phyloP scores from a whole-genome alignment of 2,329 filamentous ascomycete species.

The Mycosphaerella sp. region DNA sequence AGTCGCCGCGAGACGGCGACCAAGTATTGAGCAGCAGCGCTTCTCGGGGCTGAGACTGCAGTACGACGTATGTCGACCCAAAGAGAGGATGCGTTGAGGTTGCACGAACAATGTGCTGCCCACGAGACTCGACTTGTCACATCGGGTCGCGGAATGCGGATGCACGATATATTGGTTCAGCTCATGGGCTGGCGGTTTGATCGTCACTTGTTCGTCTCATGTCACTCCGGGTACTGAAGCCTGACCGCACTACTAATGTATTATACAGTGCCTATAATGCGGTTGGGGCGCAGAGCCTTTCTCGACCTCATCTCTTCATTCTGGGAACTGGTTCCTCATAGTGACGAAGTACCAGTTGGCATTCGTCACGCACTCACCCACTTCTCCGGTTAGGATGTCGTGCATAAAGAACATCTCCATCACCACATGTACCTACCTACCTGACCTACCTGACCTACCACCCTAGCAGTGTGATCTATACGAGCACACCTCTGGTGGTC shows the following conservation, averaged over 20 bases:
- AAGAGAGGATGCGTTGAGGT: slow-evolving; percentile 1
- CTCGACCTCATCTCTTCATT: slow-evolving; percentile 11
- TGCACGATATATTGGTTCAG: slow-evolving; percentile 13
- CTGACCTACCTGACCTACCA: too few species aligned
- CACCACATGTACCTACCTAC: too few species aligned
- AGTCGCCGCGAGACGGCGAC: not conserved
- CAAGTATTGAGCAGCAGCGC: slow-evolving; percentile 5
- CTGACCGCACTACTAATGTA: too few species aligned
- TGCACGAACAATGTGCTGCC: slow-evolving; percentile 10
- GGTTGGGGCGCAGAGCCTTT: slow-evolving; percentile 17
- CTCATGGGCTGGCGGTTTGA: slow-evolving; percentile 8
- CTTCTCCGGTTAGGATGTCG: too few species aligned
- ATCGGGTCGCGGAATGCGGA: slow-evolving; percentile 2
- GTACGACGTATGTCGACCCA: slow-evolving; percentile 6
- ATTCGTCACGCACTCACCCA: too few species aligned
- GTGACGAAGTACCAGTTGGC: too few species aligned
- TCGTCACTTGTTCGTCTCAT: slow-evolving; percentile 2
- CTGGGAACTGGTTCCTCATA: too few species aligned
- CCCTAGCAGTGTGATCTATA: too few species aligned
- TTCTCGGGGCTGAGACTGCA: slow-evolving; percentile 6
- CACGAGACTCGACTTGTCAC: slow-evolving; percentile 17
- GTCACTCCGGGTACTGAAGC: not conserved
- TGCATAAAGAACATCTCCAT: too few species aligned
- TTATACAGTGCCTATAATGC: not conserved
- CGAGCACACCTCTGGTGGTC: too few species aligned